Evolutionary conservation across 176 grass and related monocot species (phyloP), one percentile per base, ranked within the genome.

Genomic region (Phragmites australis): DNA sequence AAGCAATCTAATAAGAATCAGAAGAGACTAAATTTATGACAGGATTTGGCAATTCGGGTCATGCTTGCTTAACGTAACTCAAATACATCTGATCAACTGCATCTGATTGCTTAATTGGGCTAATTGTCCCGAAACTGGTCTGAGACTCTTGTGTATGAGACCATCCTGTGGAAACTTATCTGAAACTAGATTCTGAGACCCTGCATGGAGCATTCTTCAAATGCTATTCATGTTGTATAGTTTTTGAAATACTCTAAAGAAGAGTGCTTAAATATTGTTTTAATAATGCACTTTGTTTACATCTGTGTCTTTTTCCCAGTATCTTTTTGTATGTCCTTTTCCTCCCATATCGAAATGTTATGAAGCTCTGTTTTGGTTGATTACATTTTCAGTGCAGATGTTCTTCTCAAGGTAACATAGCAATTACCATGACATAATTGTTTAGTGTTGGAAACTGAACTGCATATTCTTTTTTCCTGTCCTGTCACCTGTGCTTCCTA

Each of bases 401-500:
- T 43, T 72, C 29, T 66, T 67, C 47, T 49, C 14, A 61, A 26
- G 5, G 13, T 27, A 37, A 23, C 9, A 81, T 4, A 32, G 17
- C 11, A 57, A 9, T 32, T 75, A 26, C 50, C 72, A 1, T 31
- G 40, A 46, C 8, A 32, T 49, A 53, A 18, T 12, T 65, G 3
- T 66, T 79, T 25, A 17, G 1, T 25, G 41, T 41, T 63, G 25
- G 9, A 22, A 81, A 37, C 23, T 70, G 65, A 70, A 70, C 77
- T 32, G 19, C 30, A n/a, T 10, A 82, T 73, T 43, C n/a, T n/a
- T n/a, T n/a, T n/a, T n/a, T n/a, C n/a, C n/a, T n/a, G n/a, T n/a
- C n/a, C n/a, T n/a, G n/a, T n/a, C n/a, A n/a, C n/a, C 15, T 52
- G 3, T 15, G 37, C 11, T 49, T 48, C 16, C 9, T 40, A 53